Evolutionary conservation across 2,329 filamentous ascomycete species (phyloP).

Genomic region (Talaromyces funiculosus): DNA sequence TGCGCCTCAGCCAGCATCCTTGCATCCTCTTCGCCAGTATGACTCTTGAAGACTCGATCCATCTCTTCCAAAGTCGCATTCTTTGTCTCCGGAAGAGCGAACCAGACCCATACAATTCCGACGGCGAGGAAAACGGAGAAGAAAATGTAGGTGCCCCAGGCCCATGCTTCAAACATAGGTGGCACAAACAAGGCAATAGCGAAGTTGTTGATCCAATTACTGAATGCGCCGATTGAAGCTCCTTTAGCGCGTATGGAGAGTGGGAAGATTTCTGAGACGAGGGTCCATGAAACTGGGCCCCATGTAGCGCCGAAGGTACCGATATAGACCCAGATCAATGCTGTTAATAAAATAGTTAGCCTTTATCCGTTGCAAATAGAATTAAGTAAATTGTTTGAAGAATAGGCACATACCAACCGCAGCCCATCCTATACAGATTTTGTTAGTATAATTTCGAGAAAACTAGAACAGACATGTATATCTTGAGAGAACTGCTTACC

Average conservation of each 20-base stretch:
- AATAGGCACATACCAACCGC: conserved; percentile 34
- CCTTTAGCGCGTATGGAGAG: conserved; percentile 58
- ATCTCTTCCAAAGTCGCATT: conserved; percentile 50
- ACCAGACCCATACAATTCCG: conserved; percentile 43
- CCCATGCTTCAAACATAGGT: conserved; percentile 54
- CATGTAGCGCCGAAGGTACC: conserved; percentile 57
- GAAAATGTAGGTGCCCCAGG: conserved; percentile 52
- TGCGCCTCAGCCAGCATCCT: not conserved
- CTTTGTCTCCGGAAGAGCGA: conserved; percentile 52
- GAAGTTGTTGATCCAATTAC: conserved; percentile 62
- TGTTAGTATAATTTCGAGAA: not conserved
- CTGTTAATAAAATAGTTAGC: conserved; percentile 16
- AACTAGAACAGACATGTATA: not conserved
- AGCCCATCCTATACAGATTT: conserved; percentile 38
- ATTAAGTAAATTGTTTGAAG: not conserved
- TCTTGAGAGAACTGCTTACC: conserved; percentile 19
- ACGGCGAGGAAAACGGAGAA: conserved; percentile 50
- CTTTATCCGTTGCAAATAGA: not conserved
- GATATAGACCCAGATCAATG: conserved; percentile 59
- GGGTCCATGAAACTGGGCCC: conserved; percentile 46
- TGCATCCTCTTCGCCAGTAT: conserved; percentile 15
- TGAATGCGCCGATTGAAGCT: conserved; percentile 57
- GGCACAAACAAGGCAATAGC: conserved; percentile 60
- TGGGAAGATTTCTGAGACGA: conserved; percentile 56
- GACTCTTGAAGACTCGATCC: conserved; percentile 28